Evolutionary conservation across 2,329 filamentous ascomycete species (phyloP).

Genomic region (Rutstroemia sp.): DNA sequence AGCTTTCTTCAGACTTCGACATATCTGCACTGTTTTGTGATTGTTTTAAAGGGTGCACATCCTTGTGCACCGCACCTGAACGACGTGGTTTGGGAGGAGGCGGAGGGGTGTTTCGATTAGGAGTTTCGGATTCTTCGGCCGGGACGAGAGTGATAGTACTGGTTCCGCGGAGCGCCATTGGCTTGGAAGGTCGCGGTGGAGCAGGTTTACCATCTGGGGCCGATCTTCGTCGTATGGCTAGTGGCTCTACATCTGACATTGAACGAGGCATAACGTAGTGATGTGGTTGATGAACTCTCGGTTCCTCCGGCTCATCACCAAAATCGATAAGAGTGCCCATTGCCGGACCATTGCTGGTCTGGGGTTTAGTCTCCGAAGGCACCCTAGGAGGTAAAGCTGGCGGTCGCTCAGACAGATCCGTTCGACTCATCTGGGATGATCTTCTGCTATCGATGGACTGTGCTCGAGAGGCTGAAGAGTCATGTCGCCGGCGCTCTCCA

Average conservation of each 20-base stretch:
- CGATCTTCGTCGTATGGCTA: slow-evolving; percentile 27
- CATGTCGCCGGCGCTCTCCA: slow-evolving; percentile 17
- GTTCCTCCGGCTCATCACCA: slow-evolving; percentile 42
- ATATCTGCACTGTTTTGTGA: slow-evolving; percentile 22
- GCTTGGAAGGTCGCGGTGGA: slow-evolving; percentile 52
- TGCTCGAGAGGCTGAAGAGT: slow-evolving; percentile 9
- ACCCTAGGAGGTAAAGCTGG: slow-evolving; percentile 23
- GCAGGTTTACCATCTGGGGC: slow-evolving; percentile 28
- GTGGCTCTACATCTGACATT: slow-evolving; percentile 20
- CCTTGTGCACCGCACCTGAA: slow-evolving; percentile 7
- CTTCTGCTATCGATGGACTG: slow-evolving; percentile 17
- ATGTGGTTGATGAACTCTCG: slow-evolving; percentile 31
- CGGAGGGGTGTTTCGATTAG: slow-evolving; percentile 34
- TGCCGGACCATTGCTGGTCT: slow-evolving; percentile 30
- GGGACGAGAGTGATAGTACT: slow-evolving; percentile 15
- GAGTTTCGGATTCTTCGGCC: slow-evolving; percentile 32
- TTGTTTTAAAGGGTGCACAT: slow-evolving; percentile 23
- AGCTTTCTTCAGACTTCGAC: slow-evolving; percentile 9
- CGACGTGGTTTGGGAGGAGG: slow-evolving; percentile 25
- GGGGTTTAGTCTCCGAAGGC: slow-evolving; percentile 17
- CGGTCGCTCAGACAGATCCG: slow-evolving; percentile 17
- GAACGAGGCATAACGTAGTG: slow-evolving; percentile 23
- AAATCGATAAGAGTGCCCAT: slow-evolving; percentile 57
- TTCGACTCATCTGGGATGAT: slow-evolving; percentile 8
- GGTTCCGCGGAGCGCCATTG: slow-evolving; percentile 43